Base-by-base conservation (phyloP, 805 yeast genomes). In the Hanseniaspora clermontiae region DNA sequence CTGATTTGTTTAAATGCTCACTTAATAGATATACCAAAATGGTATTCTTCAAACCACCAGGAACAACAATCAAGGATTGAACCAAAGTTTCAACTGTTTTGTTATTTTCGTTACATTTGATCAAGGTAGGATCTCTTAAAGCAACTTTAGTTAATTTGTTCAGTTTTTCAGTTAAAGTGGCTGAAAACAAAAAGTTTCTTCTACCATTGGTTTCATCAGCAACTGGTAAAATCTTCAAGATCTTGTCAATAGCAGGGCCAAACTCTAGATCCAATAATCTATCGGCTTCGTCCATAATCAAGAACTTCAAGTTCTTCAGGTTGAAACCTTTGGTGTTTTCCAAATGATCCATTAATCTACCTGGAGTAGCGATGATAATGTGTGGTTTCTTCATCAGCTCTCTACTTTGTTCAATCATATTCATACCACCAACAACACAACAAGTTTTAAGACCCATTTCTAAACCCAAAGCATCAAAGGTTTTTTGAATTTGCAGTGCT, bases 201-300 rank as follows among this genome's bases (percentile, higher is more conserved):
- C 93, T 78, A 19, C 57, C 57, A 32, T 53, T 53, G 6, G 34
- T 10, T 17, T 53, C 57, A 37, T 81, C 72, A 60, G 87, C 84
- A 42, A 79, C 76, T 9, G 98, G 98, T 43, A 91, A 84, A 51
- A 87, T 79, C 61, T 82, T 83, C 57, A 91, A 74, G 60, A 91
- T 86, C 67, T 84, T 84, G 65, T 88, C 96, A 61, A 91, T 74
- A 15, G 90, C 95, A 42, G 96, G 96, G 14, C 96, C 97, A 65
- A 91, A 91, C 68, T 91, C 98, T 86, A 91, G 80, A 72, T 93
- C 98, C 64, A 91, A 74, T 62, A 91, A 77, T 67, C 98, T 77
- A 70, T 91, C 98, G 24, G 98, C 98, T 73, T 91, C 98, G 70
- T 91, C 98, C 84, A 91, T 84, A 5, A 91, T 95, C 58, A 91